Base-by-base conservation (phyloP, 2,329 filamentous ascomycete species). In the Rachicladosporium sp. region DNA sequence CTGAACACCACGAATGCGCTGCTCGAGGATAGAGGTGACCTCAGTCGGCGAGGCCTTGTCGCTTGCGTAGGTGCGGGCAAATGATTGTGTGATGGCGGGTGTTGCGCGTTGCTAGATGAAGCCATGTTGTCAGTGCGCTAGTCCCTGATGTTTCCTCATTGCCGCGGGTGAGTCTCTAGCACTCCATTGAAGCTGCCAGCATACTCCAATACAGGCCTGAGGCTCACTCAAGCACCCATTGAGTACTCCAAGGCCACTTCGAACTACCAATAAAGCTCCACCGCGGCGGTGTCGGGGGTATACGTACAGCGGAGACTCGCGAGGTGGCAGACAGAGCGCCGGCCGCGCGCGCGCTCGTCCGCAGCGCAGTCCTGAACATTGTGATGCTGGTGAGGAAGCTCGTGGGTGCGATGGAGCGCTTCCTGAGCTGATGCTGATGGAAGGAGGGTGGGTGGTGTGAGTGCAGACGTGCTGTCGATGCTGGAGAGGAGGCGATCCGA, bases 351-450 rank as follows among this genome's bases (percentile, higher is more conserved):
- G 82, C 82, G 69, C 87, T 93, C 77, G 93, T 87, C 75, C 88
- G 80, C 73, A 96, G 78, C 75, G 89, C 88, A 80, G 84, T 93
- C 74, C 89, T 86, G 78, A 95, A 93, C 89, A 96, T 95, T 66
- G 66, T 62, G 72, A 68, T 66, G 66, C 56, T 60, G 56, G 57
- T 61, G 54, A 58, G 61, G 57, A 61, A 55, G 56, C 57, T 61
- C 34, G 37, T 61, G 62, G 60, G 42, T 43, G 39, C 50, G 43
- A 43, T 37, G 34, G 37, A 49, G 48, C 50, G 50, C 49, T 53
- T 50, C 50, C 50, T 49, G 51, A 46, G 53, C 53, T 49, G 47
- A 48, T 49, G 39, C 39, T 34, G 39, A 41, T 41, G 39, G 33
- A 36, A 30, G 39, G 43, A 39, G 45, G 40, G 43, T 45, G 46